These are phyloP conservation scores for Coemansia umbellata DNA, from an alignment of 192 early-diverging fungal genomes.

Conservation along the genomic window DNA sequence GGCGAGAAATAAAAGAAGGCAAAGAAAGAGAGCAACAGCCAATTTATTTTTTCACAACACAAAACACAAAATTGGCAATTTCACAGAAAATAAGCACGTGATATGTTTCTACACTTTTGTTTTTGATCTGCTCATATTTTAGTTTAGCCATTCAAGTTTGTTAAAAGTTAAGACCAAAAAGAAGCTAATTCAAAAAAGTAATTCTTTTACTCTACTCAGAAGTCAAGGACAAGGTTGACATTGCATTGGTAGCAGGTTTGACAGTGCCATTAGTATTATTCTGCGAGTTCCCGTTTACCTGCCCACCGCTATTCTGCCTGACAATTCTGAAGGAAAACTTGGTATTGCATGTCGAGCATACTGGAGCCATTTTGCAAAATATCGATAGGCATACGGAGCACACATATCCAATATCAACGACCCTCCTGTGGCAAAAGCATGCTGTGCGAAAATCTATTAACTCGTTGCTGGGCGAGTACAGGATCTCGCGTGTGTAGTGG, in stretches of 20 bases:
- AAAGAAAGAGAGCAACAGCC: no score
- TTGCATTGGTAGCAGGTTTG: neutral
- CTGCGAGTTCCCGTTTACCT: slow-evolving; percentile 6
- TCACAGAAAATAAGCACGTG: no score
- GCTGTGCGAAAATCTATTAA: slow-evolving; percentile 90
- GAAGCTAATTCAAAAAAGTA: no score
- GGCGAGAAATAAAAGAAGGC: no score
- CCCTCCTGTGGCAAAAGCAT: slow-evolving; percentile 95
- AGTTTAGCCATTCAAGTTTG: no score
- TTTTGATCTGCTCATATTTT: no score
- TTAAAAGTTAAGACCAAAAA: no score
- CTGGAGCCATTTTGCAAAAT: slow-evolving; percentile 67
- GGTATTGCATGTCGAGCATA: slow-evolving; percentile 76
- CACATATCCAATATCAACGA: slow-evolving; percentile 93
- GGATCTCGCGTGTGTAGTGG: slow-evolving; percentile 63
- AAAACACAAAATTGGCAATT: no score
- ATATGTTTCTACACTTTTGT: no score
- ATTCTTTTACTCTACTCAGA: neutral
- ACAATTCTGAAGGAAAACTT: slow-evolving; percentile 62
- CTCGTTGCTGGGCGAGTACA: slow-evolving; percentile 72
- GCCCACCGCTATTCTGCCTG: slow-evolving; percentile 10
- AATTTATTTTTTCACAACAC: no score
- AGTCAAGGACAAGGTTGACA: neutral
- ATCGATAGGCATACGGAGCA: slow-evolving; percentile 97
- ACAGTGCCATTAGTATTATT: neutral